Conservation (phyloP, 495 filamentous ascomycete species). For the Chaetomidium leptoderma region DNA sequence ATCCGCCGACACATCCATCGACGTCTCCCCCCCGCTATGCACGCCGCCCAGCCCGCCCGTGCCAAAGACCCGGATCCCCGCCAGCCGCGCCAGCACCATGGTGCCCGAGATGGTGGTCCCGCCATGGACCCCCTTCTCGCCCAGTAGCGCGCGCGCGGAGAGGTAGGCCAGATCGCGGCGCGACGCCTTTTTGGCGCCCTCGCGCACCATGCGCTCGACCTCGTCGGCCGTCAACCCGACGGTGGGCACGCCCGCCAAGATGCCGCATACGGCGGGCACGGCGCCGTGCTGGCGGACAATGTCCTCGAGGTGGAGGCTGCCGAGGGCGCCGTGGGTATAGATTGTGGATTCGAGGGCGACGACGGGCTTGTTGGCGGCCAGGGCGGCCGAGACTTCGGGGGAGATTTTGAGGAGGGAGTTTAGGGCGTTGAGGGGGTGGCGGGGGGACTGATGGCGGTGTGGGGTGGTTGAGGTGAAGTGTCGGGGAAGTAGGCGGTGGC, state of each 20-base stretch:
- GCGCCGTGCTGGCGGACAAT: conserved; percentile 75
- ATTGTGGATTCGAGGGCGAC: conserved; percentile 94
- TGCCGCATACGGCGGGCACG: conserved; percentile 86
- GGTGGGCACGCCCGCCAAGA: conserved; percentile 73
- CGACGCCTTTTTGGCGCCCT: conserved; percentile 73
- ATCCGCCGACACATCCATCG: conserved; percentile 92
- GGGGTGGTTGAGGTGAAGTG: conserved; percentile 6
- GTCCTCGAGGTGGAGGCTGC: conserved; percentile 74
- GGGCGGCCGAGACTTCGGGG: conserved; percentile 73
- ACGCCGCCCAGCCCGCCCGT: conserved; percentile 84
- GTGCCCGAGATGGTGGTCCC: conserved; percentile 92
- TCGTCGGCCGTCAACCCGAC: conserved; percentile 71
- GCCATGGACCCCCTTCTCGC: conserved; percentile 56
- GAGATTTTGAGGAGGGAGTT: conserved; percentile 63
- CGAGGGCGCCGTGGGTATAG: conserved; percentile 68
- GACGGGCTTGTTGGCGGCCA: conserved; percentile 67
- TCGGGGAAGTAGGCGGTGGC: not conserved
- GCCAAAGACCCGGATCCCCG: conserved; percentile 89
- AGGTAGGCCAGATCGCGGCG: conserved; percentile 79
- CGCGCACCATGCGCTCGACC: conserved; percentile 64
- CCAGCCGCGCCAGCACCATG: conserved; percentile 81
- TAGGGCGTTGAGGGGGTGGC: not conserved
- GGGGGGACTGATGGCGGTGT: not conserved
- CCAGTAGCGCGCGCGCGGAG: conserved; percentile 54
- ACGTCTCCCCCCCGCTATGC: conserved; percentile 80